A percentile compares a stretch with the other conserved stretches of the same genome.
Evolutionary conservation across 805 yeast species (phyloP).

Genomic region (Ogataea henricii): DNA sequence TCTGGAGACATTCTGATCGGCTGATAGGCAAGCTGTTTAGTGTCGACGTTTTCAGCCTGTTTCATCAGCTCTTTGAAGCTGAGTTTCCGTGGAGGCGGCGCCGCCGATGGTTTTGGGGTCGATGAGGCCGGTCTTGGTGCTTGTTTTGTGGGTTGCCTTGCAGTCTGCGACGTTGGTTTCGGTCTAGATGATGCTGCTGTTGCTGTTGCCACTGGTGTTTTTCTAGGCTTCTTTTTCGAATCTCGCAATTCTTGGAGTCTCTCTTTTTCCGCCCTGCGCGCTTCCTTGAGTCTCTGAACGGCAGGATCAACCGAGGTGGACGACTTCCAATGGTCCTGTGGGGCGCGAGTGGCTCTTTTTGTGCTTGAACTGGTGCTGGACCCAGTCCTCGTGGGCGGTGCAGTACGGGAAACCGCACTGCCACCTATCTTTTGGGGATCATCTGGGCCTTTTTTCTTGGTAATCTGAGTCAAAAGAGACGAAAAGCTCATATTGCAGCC

Average conservation of each 20-base stretch:
- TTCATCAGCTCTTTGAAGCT: constrained; percentile 70
- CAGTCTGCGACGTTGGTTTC: constrained; percentile 10
- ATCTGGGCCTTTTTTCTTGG: constrained; percentile 24
- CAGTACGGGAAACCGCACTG: not conserved
- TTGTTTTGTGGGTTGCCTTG: constrained; percentile 11
- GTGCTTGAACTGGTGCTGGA: not conserved
- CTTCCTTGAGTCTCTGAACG: constrained; percentile 66
- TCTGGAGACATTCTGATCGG: constrained; percentile 20
- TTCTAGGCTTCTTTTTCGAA: constrained; percentile 20
- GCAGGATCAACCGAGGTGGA: constrained; percentile 58
- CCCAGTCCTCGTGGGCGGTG: not conserved
- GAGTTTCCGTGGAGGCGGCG: constrained; percentile 38
- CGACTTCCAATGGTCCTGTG: not conserved
- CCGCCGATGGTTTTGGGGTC: constrained; percentile 3
- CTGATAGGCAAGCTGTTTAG: constrained; percentile 41
- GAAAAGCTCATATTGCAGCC: constrained; percentile 23
- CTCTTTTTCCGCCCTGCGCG: constrained; percentile 57
- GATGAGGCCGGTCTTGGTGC: constrained; percentile 1
- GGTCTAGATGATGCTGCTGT: constrained; percentile 7
- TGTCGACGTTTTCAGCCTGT: constrained; percentile 63
- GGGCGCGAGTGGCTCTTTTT: not conserved
- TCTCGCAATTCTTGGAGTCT: constrained; percentile 37
- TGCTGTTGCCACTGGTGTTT: constrained; percentile 2
- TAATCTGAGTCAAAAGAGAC: constrained; percentile 33
- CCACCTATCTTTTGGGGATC: not conserved